Conservation (phyloP, 163 green algal genomes). For the Chlorella variabilis region DNA sequence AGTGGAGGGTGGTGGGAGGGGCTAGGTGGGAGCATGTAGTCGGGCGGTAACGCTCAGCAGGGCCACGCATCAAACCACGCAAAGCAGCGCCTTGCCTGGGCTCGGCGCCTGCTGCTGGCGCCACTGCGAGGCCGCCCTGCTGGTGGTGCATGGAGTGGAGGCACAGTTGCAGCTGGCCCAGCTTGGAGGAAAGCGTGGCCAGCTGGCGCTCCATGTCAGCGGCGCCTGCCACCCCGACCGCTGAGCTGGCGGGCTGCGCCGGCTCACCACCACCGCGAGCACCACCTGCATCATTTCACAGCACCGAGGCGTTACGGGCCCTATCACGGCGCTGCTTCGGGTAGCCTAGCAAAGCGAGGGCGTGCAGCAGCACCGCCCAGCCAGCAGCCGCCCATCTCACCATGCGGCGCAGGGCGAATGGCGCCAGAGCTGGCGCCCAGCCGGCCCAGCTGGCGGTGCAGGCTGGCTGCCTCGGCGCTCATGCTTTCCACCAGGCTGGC, state of each 20-base stretch:
- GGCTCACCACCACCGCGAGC: neutral
- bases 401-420: too few relatives aligned
- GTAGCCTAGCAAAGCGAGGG: too few relatives aligned
- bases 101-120: neutral
- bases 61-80: neutral
- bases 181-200: constrained; percentile 17
- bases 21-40: too few relatives aligned
- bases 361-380: neutral
- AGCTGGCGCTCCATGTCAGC: constrained; percentile 21
- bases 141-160: neutral
- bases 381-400: neutral
- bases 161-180: constrained; percentile 23
- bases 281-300: neutral
- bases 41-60: too few relatives aligned
- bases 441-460: constrained; percentile 23
- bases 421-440: too few relatives aligned
- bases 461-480: neutral
- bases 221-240: neutral
- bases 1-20: neutral
- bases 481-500: constrained; percentile 12
- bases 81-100: neutral
- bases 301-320: neutral
- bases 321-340: too few relatives aligned
- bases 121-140: too few relatives aligned
- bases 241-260: neutral